Conservation (phyloP, 176 grass and related monocot species). For the Bothriochloa decipiens region DNA sequence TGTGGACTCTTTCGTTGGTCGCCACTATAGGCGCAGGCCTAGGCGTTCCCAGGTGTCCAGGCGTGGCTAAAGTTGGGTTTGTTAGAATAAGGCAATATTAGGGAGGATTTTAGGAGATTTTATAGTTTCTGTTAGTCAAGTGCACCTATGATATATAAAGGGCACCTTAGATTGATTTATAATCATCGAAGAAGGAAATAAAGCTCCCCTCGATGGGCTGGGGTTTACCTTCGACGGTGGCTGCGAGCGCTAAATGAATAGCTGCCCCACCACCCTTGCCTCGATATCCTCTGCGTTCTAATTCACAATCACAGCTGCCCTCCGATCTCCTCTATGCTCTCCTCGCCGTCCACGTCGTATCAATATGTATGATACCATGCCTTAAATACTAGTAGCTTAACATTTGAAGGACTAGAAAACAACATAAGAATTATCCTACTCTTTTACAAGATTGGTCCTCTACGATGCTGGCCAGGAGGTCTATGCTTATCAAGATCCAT, state of each 20-base stretch:
- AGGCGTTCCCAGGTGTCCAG: too few species aligned
- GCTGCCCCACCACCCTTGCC: not conserved
- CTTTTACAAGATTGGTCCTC: conserved; percentile 78
- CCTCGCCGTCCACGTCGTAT: too few species aligned
- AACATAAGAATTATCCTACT: conserved; percentile 6
- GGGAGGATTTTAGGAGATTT: too few species aligned
- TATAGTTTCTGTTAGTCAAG: too few species aligned
- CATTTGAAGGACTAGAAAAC: conserved; percentile 31
- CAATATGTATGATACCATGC: conserved; percentile 19
- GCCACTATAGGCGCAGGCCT: too few species aligned
- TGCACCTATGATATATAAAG: too few species aligned
- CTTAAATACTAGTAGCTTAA: conserved; percentile 14
- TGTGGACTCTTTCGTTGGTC: too few species aligned
- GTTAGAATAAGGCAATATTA: too few species aligned
- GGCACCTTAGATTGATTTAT: not conserved
- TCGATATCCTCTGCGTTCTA: not conserved
- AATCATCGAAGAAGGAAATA: not conserved
- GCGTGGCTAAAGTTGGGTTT: too few species aligned
- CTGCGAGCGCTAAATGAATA: too few species aligned
- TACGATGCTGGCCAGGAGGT: conserved; percentile 95
- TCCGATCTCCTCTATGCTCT: not conserved
- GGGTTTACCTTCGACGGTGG: not conserved
- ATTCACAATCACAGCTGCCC: not conserved
- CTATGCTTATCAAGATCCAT: conserved; percentile 94
- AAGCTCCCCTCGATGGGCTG: not conserved